Percentiles rank a stretch among this genome's conserved stretches.
phyloP scores from a whole-genome alignment of 164 flowering plant species.

The Hamamelis virginiana region DNA sequence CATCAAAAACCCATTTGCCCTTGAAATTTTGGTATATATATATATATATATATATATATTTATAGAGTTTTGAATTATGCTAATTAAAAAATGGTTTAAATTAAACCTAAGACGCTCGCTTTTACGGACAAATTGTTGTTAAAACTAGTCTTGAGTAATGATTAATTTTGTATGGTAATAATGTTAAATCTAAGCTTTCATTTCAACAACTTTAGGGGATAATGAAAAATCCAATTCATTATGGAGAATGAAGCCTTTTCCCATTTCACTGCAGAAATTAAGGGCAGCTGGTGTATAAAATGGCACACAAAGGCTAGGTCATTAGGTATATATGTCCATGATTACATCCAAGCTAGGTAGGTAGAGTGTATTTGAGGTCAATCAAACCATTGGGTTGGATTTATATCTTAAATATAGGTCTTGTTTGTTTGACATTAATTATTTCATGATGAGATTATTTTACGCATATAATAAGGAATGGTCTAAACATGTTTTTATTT shows the following conservation, averaged over 20 bases:
- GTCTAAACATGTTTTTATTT: no score
- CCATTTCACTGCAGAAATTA: background rate
- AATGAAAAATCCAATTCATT: background rate
- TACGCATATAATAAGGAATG: background rate
- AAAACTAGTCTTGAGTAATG: background rate
- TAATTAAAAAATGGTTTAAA: background rate
- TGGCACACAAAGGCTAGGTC: background rate
- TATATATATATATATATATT: no score
- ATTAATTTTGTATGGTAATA: background rate
- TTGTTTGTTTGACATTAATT: background rate
- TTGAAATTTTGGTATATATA: no score
- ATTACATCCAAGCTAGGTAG: no score
- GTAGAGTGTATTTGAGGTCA: background rate
- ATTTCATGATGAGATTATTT: background rate
- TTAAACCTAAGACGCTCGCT: background rate
- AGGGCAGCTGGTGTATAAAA: background rate
- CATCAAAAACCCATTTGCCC: background rate
- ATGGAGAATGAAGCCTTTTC: background rate
- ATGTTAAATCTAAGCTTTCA: background rate
- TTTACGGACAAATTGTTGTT: no score
- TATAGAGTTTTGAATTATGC: background rate
- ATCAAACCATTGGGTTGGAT: background rate
- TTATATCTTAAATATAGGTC: background rate
- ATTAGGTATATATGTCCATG: background rate
- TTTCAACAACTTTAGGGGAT: slow-evolving; percentile 1